phyloP scores from a whole-genome alignment of 2,329 filamentous ascomycete species.

The Trichophyton benhamiae region DNA sequence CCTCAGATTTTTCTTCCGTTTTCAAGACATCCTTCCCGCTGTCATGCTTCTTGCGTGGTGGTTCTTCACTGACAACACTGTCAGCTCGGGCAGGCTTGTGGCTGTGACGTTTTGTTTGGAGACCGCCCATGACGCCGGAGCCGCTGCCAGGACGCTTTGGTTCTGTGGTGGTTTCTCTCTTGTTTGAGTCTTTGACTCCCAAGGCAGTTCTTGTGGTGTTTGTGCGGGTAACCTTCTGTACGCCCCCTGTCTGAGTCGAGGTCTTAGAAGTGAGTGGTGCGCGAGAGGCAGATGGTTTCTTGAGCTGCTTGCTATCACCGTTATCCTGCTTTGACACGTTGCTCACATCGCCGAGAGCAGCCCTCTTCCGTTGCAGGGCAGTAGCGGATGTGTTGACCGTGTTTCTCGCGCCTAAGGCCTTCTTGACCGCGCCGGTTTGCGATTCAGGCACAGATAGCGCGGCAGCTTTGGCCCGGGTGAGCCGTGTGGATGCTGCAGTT shows the following conservation, averaged over 20 bases:
- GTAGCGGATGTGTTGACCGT: constrained; percentile 36
- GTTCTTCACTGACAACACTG: constrained; percentile 49
- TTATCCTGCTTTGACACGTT: constrained; percentile 66
- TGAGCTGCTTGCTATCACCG: constrained; percentile 51
- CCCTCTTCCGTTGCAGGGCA: constrained; percentile 56
- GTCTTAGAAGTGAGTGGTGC: constrained; percentile 65
- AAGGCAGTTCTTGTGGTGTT: constrained; percentile 52
- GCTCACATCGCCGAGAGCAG: constrained; percentile 85
- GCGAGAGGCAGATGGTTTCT: constrained; percentile 57
- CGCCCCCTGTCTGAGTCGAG: constrained; percentile 60
- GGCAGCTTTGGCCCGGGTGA: constrained; percentile 86
- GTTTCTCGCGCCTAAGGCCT: constrained; percentile 60
- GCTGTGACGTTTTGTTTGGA: constrained; percentile 54
- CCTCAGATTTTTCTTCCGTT: constrained; percentile 18
- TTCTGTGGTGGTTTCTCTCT: constrained; percentile 51
- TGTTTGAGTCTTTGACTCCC: constrained; percentile 49
- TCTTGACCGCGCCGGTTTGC: constrained; percentile 46
- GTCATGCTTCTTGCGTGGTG: constrained; percentile 54
- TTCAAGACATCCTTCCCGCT: constrained; percentile 35
- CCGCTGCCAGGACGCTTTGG: constrained; percentile 62
- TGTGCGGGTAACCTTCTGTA: constrained; percentile 57
- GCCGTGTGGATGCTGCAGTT: constrained; percentile 54
- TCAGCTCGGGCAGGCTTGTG: constrained; percentile 50
- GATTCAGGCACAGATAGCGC: constrained; percentile 41
- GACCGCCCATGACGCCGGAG: constrained; percentile 51